Evolutionary conservation across 1,284 basidiomycete species (phyloP).

Genomic region (Xanthoconium separans): DNA sequence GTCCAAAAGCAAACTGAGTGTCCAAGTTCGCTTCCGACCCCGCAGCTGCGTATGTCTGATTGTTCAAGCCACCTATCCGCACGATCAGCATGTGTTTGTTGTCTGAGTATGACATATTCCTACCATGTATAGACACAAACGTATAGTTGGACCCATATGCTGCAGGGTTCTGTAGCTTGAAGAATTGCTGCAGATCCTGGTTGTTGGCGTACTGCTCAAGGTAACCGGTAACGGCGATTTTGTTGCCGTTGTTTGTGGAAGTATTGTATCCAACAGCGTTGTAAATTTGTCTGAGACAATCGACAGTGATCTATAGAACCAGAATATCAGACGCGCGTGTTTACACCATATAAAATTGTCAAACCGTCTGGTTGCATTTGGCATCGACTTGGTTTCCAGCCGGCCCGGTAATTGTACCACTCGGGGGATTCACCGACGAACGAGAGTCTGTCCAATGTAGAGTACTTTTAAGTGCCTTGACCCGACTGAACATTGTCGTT

Average conservation of each 20-base stretch:
- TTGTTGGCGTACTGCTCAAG: slow-evolving; percentile 54
- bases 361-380: slow-evolving; percentile 46
- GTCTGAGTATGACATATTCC: not conserved
- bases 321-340: slow-evolving; percentile 22
- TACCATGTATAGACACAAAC: slow-evolving; percentile 44
- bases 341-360: slow-evolving; percentile 26
- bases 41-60: slow-evolving; percentile 53
- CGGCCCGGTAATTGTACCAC: slow-evolving; percentile 28
- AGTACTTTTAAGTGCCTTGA: slow-evolving; percentile 46
- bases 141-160: slow-evolving; percentile 33
- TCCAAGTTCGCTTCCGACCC: slow-evolving; percentile 74
- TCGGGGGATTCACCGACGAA: slow-evolving; percentile 4
- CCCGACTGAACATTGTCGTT: slow-evolving; percentile 67
- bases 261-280: slow-evolving; percentile 45
- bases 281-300: slow-evolving; percentile 29
- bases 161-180: slow-evolving; percentile 35
- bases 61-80: slow-evolving; percentile 53
- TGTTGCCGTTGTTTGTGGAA: slow-evolving; percentile 39
- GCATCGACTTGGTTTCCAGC: slow-evolving; percentile 44
- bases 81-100: not conserved
- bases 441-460: slow-evolving; percentile 34
- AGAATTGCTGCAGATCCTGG: slow-evolving; percentile 44
- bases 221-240: slow-evolving; percentile 57
- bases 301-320: slow-evolving; percentile 41
- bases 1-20: slow-evolving; percentile 63